Conservation (phyloP, 805 yeast species). For the Saturnispora diversa region DNA sequence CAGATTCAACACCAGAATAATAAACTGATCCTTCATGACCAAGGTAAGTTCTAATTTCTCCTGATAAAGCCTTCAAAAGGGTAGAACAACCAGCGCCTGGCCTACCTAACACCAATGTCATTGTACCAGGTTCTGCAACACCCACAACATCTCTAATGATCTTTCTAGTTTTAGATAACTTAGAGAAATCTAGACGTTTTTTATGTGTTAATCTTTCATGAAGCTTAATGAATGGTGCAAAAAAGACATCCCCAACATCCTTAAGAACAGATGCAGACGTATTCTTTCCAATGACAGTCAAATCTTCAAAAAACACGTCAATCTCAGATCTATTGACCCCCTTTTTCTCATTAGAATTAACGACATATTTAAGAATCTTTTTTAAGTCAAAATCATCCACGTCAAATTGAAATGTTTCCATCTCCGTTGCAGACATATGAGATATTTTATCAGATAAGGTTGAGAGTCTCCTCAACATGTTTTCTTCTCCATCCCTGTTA, state of each 20-base stretch:
- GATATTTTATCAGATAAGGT: neutral
- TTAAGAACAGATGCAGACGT: conserved; percentile 36
- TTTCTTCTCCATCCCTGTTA: too few species aligned
- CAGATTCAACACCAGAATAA: conserved; percentile 43
- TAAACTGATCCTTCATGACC: conserved; percentile 34
- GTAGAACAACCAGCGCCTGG: conserved; percentile 65
- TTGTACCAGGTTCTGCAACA: conserved; percentile 40
- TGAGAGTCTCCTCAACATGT: neutral
- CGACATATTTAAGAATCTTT: conserved; percentile 31
- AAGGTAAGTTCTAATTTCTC: conserved; percentile 35
- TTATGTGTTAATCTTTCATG: neutral
- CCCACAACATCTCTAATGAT: conserved; percentile 23
- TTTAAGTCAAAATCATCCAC: conserved; percentile 34
- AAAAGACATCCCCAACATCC: conserved; percentile 37
- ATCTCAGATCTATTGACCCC: conserved; percentile 35
- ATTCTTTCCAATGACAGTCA: conserved; percentile 41
- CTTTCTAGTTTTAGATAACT: conserved; percentile 19
- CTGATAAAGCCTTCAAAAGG: conserved; percentile 39
- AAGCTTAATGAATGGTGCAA: conserved; percentile 18
- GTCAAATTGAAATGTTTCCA: conserved; percentile 17
- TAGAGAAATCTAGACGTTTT: conserved; percentile 11
- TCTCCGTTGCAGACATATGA: conserved; percentile 7
- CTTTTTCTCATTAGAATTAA: conserved; percentile 33
- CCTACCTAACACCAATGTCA: conserved; percentile 45
- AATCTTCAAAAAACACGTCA: conserved; percentile 37